Conservation (phyloP, 768 basidiomycete species). For the Rhodocollybia butyracea region DNA sequence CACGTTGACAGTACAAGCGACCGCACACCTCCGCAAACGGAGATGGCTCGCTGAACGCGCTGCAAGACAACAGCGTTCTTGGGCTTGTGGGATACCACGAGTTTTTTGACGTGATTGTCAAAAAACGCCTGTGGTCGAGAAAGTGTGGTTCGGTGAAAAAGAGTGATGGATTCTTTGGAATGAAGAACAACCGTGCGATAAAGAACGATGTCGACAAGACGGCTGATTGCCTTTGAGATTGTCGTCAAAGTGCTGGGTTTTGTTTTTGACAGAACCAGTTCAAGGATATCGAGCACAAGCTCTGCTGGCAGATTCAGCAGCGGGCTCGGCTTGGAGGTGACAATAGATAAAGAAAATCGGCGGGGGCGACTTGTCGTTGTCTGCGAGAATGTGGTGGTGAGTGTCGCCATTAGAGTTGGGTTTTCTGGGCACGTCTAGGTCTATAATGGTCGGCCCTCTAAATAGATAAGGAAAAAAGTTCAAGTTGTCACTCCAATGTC, state of each 20-base stretch:
- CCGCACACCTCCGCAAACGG: conserved; percentile 30
- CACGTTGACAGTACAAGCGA: conserved; percentile 26
- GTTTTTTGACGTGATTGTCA: conserved; percentile 29
- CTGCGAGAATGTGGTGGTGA: conserved; percentile 3
- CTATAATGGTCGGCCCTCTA: conserved; percentile 2
- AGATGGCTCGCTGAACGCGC: conserved; percentile 24
- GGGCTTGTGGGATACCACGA: conserved; percentile 28
- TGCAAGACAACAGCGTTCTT: conserved; percentile 13
- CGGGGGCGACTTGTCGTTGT: conserved; percentile 7
- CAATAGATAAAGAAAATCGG: conserved; percentile 17
- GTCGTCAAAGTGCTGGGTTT: conserved; percentile 19
- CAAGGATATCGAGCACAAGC: conserved; percentile 33
- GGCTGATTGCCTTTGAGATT: conserved; percentile 21
- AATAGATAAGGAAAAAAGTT: background rate
- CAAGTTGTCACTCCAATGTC: no score
- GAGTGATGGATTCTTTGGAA: conserved; percentile 21
- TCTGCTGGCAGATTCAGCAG: conserved; percentile 35
- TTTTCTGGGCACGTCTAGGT: background rate
- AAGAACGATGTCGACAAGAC: conserved; percentile 30
- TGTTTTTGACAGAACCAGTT: conserved; percentile 25
- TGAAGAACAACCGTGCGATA: conserved; percentile 38
- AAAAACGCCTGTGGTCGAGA: conserved; percentile 25
- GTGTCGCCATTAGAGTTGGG: background rate
- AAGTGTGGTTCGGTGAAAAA: conserved; percentile 33
- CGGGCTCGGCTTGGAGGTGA: conserved; percentile 15